A percentile compares a stretch with the other conserved stretches of the same genome.
Evolutionary conservation across 192 early-diverging fungal species (phyloP).

Genomic region (Funneliformis geosporum): DNA sequence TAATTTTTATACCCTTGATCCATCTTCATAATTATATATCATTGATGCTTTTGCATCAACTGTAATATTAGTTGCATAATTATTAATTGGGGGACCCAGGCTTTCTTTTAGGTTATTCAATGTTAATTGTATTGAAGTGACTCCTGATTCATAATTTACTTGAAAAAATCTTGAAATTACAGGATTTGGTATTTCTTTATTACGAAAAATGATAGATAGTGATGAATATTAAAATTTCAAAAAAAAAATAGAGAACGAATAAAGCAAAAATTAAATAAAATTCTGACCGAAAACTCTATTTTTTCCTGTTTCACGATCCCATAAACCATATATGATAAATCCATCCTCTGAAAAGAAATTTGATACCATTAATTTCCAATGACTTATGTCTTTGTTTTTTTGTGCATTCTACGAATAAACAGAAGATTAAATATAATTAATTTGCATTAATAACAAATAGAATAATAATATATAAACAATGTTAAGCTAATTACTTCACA

Average conservation of each 20-base stretch:
- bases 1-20: slow-evolving; percentile 2
- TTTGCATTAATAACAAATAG: background rate
- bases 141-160: slow-evolving; percentile 21
- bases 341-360: slow-evolving; percentile 23
- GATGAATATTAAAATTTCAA: background rate
- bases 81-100: background rate
- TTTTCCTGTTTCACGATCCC: background rate
- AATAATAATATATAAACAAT: background rate
- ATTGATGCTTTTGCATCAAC: slow-evolving; percentile 8
- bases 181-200: slow-evolving; percentile 7
- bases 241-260: background rate
- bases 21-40: slow-evolving; percentile 24
- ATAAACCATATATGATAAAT: background rate
- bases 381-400: background rate
- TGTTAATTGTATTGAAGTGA: slow-evolving; percentile 10
- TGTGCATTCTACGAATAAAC: background rate
- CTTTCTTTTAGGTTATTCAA: background rate
- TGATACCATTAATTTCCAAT: background rate
- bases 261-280: background rate
- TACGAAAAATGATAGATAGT: background rate
- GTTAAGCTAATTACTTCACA: background rate
- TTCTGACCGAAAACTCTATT: background rate
- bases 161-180: slow-evolving; percentile 18
- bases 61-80: background rate
- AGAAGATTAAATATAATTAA: background rate